Percentiles rank a stretch among this genome's conserved stretches.
Evolutionary conservation across 768 basidiomycete genomes (phyloP).

Genomic region (Coprinopsis strossmayeri): DNA sequence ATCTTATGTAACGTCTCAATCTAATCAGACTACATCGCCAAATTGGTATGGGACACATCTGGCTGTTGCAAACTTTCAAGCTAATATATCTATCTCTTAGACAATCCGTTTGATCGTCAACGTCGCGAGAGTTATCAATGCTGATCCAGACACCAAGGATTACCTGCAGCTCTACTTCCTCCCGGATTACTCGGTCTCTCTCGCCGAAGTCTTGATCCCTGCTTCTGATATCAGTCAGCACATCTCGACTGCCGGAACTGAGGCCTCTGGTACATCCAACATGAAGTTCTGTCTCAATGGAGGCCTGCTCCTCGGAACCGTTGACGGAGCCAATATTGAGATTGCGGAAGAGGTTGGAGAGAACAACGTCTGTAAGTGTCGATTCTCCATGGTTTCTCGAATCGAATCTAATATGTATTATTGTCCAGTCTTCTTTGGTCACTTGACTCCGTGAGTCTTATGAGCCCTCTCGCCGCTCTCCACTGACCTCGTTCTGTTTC

Average conservation of each 20-base stretch:
- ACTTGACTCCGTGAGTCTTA: conserved; percentile 58
- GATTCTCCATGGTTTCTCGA: conserved; percentile 6
- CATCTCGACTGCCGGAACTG: conserved; percentile 96
- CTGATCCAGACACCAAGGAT: conserved; percentile 82
- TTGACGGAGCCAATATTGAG: conserved; percentile 95
- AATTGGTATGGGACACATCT: no score
- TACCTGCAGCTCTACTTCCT: conserved; percentile 90
- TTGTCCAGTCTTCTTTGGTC: conserved; percentile 85
- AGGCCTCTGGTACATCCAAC: conserved; percentile 77
- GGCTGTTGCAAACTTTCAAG: no score
- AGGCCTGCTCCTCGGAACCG: conserved; percentile 81
- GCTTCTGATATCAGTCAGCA: conserved; percentile 94
- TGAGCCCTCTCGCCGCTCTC: neutral
- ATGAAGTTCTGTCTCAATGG: conserved; percentile 93
- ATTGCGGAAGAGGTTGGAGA: conserved; percentile 95
- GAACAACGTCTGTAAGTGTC: conserved; percentile 78
- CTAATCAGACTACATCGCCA: conserved; percentile 77
- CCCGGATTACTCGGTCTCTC: conserved; percentile 87
- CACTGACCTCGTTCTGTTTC: neutral
- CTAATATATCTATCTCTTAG: no score
- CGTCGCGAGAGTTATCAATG: conserved; percentile 73
- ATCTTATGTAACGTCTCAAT: conserved; percentile 8
- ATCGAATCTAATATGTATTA: no score
- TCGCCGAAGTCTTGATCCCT: conserved; percentile 82
- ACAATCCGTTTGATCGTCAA: conserved; percentile 93